Evolutionary conservation across 805 yeast genomes (phyloP), one percentile per base, ranked within the genome.

Genomic region (Zygosaccharomyces rouxii): DNA sequence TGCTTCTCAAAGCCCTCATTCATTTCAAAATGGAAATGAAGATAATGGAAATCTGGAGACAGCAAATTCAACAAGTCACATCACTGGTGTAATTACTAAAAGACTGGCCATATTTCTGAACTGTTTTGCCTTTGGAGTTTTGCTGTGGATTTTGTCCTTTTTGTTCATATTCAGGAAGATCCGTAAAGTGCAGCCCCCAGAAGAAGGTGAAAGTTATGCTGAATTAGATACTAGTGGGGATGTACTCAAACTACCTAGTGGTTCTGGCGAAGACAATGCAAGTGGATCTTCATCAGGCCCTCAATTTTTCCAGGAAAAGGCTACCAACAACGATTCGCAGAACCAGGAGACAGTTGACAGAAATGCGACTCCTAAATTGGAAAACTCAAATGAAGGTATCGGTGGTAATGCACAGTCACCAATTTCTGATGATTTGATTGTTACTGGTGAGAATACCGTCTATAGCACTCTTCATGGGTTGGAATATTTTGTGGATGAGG

Each of bases 381-480:
- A 33, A 14, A 33, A 14, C 9, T 16, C 37, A 14, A 33, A 33
- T 33, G 44, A 29, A 19, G 33, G 3, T 7, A 18, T 10, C 6
- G 35, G 26, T 4, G 44, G 13, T 16, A 25, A 25, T 33, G 19
- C 23, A 25, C 23, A 16, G n/a, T 33, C 30, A 29, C 29, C 22
- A 21, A 10, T 40, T 10, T 44, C 48, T 7, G 48, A 54, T 21
- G 60, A 55, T 33, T 47, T 58, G 14, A 28, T 54, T 19, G 33
- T 51, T n/a, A 51, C 56, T 6, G 55, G 55, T 2, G 56, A 52
- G 11, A 54, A 52, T n/a, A 49, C 55, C 5, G 52, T 55, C 2
- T 60, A 55, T 48, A 58, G 57, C 22, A 48, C 47, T 2, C 42
- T 55, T 18, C 59, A 55, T 26, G 63, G 57, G 7, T 39, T 63